Conservation (phyloP, 1,284 basidiomycete genomes). For the Blastosporella zonata region DNA sequence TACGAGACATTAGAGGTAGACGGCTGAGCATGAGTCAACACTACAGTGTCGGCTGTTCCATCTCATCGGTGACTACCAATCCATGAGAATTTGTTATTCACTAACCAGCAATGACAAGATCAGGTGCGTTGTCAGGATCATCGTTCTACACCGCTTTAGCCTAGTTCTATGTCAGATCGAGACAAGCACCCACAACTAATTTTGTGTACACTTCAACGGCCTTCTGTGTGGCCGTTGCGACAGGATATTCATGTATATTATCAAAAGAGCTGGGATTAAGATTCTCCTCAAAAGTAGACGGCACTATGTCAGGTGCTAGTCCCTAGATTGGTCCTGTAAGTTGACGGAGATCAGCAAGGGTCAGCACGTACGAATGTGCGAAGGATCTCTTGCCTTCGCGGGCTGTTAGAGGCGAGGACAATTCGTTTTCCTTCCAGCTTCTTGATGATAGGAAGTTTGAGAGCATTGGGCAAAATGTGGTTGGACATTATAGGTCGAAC, state of each 20-base stretch:
- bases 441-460: conserved; percentile 44
- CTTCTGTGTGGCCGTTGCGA: conserved; percentile 90
- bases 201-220: conserved; percentile 91
- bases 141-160: conserved; percentile 37
- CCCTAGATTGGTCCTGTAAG: conserved; percentile 53
- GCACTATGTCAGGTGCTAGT: conserved; percentile 81
- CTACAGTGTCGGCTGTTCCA: conserved; percentile 94
- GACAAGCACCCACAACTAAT: conserved; percentile 58
- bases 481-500: conserved; percentile 23
- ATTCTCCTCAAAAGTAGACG: conserved; percentile 87
- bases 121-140: conserved; percentile 82
- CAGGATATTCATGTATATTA: conserved; percentile 88
- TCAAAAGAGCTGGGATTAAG: conserved; percentile 69
- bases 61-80: conserved; percentile 38
- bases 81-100: not conserved
- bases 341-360: conserved; percentile 72
- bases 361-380: conserved; percentile 63
- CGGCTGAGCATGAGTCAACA: conserved; percentile 74
- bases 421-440: conserved; percentile 75
- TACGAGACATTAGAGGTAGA: conserved; percentile 56
- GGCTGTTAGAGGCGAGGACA: conserved; percentile 83
- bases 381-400: conserved; percentile 84
- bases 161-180: not conserved
- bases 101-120: conserved; percentile 71
- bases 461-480: conserved; percentile 67